phyloP scores from a whole-genome alignment of 2,329 filamentous ascomycete genomes.

The Nemania bipapillata region DNA sequence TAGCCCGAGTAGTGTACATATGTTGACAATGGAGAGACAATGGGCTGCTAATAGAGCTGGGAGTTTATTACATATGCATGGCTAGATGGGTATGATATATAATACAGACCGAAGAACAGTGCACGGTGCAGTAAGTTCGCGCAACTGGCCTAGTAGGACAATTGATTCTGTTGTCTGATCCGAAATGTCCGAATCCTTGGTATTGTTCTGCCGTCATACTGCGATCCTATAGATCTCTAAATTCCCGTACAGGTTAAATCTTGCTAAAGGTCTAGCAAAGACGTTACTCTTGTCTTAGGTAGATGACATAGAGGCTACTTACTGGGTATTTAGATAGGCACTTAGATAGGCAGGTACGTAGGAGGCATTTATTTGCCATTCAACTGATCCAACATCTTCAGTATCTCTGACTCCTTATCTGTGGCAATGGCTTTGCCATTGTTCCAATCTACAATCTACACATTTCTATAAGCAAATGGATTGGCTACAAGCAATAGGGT shows the following conservation, averaged over 20 bases:
- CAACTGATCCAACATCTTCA: slow-evolving; percentile 77
- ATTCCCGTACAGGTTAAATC: neutral
- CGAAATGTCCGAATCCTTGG: neutral
- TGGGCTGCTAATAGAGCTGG: slow-evolving; percentile 20
- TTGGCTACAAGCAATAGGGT: neutral
- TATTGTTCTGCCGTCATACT: neutral
- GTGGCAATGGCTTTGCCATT: slow-evolving; percentile 83
- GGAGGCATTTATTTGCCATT: slow-evolving; percentile 49
- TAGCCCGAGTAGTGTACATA: slow-evolving; percentile 1
- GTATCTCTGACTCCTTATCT: slow-evolving; percentile 86
- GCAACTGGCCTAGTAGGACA: slow-evolving; percentile 1
- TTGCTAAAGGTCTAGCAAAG: slow-evolving; percentile 19
- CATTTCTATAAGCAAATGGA: slow-evolving; percentile 17
- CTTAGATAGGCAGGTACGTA: neutral
- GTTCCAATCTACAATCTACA: slow-evolving; percentile 85
- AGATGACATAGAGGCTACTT: neutral
- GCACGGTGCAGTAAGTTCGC: slow-evolving; percentile 6
- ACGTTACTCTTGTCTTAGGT: neutral
- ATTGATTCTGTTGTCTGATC: slow-evolving; percentile 6
- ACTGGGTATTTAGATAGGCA: slow-evolving; percentile 8
- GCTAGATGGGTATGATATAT: slow-evolving; percentile 32
- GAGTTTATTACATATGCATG: slow-evolving; percentile 18
- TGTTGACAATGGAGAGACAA: neutral
- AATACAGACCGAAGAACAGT: slow-evolving; percentile 23
- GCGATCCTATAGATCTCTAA: slow-evolving; percentile 9